Base-by-base conservation (phyloP, 2,329 filamentous ascomycete species). In the Epicoccum sorghinum region DNA sequence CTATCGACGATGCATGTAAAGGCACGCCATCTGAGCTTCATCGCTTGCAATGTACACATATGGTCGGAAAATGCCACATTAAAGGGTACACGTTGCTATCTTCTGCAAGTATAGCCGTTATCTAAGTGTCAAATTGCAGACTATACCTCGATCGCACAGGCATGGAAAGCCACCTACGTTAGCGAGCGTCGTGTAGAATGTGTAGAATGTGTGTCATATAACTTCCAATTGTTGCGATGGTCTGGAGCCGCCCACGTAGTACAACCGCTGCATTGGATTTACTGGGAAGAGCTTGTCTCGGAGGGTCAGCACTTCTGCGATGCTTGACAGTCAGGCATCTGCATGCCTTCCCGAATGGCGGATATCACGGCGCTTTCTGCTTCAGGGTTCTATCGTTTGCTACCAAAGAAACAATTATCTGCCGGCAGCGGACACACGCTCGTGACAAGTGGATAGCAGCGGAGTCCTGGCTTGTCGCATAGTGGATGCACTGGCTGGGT, bases 181-280 rank as follows among this genome's bases (percentile, higher is more conserved):
- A 52, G 45, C 47, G 47, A 52, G 54, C 33, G 18, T 50, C 24
- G 49, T 35, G 55, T 52, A 36, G 40, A 44, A 48, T 12, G 24
- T 5, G 24, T 52, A 32, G 45, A 13, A 38, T 43, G 44, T 37
- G 24, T 24, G 46, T 54, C 29, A 37, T 29, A 55, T 29, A 41
- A 48, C 6, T 37, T 33, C 33, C 33, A 46, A 47, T 50, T 30
- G 40, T 41, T 40, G 52, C 57, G 44, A 60, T 24, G 55, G 37
- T 54, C 61, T 64, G 36, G 60, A 61, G 39, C 55, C 18, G 46
- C 30, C 57, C 29, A 36, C 27, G 45, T 59, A 25, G 52, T 55
- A 53, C 50, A 53, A 42, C 18, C 33, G 30, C 41, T 46, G 47
- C 41, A 39, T 47, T 37, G 43, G 35, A 37, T 41, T 40, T 43